Evolutionary conservation across 306 rosid genomes (phyloP), one percentile per base, ranked within the genome.

Genomic region (Urtica urens): DNA sequence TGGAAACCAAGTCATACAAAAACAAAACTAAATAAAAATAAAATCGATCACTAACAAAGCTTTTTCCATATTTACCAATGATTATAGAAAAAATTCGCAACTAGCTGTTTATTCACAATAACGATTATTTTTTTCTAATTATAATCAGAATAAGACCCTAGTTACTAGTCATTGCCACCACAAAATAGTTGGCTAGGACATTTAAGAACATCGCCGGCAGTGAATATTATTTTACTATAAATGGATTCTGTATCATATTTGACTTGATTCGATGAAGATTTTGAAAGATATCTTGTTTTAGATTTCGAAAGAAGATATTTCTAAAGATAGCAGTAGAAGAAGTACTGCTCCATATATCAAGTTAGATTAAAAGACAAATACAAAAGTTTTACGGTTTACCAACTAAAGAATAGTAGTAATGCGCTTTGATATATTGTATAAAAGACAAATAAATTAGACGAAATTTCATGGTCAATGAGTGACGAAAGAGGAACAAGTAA

Each of bases 1-100:
- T 47, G 57, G 65, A 60, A 45, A 19, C 55, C 60, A 51, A 37
- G 40, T 45, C 48, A 18, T 35, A 22, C 25, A 38, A 28, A 57
- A 49, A 50, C 14, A 28, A 15, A 55, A 26, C 46, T 46, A 28
- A 4, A 28, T 28, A 28, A 4, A 28, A 4, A 28, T 57, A 33
- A n/a, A 23, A 39, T 16, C 22, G 47, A 44, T 38, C 62, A 33
- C 19, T 35, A 21, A 26, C 21, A 45, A 11, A 4, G 10, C 18
- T 37, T 40, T 26, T 46, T 53, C 38, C 57, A 55, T 43, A 10
- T 39, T 63, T 13, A 38, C 55, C 43, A 46, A 54, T 53, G 23
- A 35, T 25, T 41, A 20, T 48, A 24, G 20, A 10, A 4, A 17
- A 1, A 20, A 13, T 38, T 29, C 8, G 49, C n/a, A 53, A 35